Base-by-base conservation (phyloP, 768 basidiomycete genomes). In the Lentinula edodes region DNA sequence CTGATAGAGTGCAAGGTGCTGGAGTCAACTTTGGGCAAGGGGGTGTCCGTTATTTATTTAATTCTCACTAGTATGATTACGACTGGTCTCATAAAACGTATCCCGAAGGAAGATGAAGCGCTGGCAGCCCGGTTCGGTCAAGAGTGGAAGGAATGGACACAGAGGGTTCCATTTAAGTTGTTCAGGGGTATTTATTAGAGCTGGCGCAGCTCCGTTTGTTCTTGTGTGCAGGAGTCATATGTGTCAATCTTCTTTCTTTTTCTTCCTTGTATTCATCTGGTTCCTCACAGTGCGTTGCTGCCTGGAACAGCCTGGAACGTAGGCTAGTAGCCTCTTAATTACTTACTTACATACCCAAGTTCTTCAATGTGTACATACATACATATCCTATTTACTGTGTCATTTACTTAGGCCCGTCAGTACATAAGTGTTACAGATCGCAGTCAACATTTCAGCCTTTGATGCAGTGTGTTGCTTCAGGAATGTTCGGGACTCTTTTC, bases 111-210 rank as follows among this genome's bases (percentile, higher is more conserved):
- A 68, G 82, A 84, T 57, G 70, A 73, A 35, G 73, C 74, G 10
- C 65, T 84, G 63, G 66, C 70, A 56, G 65, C 72, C 56, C 67
- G 64, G 18, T 83, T 81, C 68, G 76, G 79, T 5, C 68, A 69
- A 51, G 69, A 79, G 56, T 77, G 80, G 77, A 73, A 75, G 12
- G 64, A 67, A 1, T 86, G 81, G 80, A 77, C 76, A 6, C 62
- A 62, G 50, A 69, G 63, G 42, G 83, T 85, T 10, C 79, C 74
- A 8, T 83, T 78, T 59, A 81, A 68, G 58, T 69, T 86, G 35
- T 64, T 85, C 52, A 83, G 83, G 20, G 73, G 78, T 35, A 42
- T 84, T 13, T 79, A 78, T 66, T 84, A 64, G 71, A 18, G 35
- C 4, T 18, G 18, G 8, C 34, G 28, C 28, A 28, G 3, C 12